Percentiles rank a stretch among this genome's conserved stretches.
phyloP scores from a whole-genome alignment of 164 flowering plant species.

The Stephania cephalantha region DNA sequence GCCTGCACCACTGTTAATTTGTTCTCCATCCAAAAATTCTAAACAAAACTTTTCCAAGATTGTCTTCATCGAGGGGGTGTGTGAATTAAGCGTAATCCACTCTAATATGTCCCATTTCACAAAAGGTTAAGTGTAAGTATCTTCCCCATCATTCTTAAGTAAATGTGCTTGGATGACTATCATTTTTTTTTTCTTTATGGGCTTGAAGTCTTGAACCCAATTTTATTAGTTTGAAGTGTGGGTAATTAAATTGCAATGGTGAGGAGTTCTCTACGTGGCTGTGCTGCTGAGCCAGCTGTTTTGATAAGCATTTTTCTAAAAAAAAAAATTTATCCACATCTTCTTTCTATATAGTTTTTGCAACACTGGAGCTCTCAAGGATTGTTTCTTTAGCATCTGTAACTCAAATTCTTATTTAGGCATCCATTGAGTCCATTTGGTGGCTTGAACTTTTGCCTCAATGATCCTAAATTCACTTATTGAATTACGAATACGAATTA shows the following conservation, averaged over 20 bases:
- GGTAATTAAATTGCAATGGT: background rate
- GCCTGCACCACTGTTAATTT: too few species aligned
- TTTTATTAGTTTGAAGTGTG: background rate
- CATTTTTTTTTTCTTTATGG: background rate
- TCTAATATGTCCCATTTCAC: background rate
- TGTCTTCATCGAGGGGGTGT: too few species aligned
- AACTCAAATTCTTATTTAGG: background rate
- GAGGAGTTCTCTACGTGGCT: too few species aligned
- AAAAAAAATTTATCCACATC: background rate
- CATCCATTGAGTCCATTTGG: background rate
- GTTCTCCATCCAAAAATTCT: too few species aligned
- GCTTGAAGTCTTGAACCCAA: background rate
- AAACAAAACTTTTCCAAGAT: too few species aligned
- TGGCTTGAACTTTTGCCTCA: background rate
- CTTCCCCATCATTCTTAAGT: background rate
- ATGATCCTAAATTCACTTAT: background rate
- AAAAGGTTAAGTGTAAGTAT: background rate
- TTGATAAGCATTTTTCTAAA: too few species aligned
- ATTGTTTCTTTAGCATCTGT: background rate
- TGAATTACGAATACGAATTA: background rate
- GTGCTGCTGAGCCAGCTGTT: too few species aligned
- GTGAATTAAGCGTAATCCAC: too few species aligned
- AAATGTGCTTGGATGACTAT: background rate
- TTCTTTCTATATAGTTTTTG: background rate
- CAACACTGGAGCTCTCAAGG: background rate